These are phyloP conservation scores for Priceomyces carsonii DNA, from an alignment of 805 yeast species.

Conservation along the genomic window DNA sequence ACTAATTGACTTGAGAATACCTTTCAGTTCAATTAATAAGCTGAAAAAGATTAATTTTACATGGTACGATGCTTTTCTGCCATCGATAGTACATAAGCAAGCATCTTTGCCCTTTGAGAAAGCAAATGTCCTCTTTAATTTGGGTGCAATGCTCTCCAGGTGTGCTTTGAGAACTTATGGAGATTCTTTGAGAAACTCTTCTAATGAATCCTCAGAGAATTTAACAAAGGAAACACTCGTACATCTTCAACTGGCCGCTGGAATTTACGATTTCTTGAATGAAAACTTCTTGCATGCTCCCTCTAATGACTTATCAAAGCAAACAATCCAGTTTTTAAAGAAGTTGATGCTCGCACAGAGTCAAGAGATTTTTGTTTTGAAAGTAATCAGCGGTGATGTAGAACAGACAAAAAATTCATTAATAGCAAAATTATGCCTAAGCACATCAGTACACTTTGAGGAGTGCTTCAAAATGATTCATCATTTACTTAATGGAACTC, in stretches of 20 bases:
- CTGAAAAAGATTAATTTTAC: constrained; percentile 56
- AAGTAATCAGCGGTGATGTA: constrained; percentile 52
- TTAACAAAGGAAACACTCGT: constrained; percentile 61
- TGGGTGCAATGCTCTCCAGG: constrained; percentile 63
- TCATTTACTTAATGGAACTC: constrained; percentile 21
- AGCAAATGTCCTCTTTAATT: constrained; percentile 77
- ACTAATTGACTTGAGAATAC: constrained; percentile 72
- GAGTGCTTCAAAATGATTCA: constrained; percentile 48
- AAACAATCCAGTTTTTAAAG: constrained; percentile 63
- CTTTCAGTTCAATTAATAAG: constrained; percentile 53
- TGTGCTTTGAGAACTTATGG: constrained; percentile 40
- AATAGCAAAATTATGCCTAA: constrained; percentile 71
- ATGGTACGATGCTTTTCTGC: constrained; percentile 77
- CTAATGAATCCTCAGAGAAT: constrained; percentile 32
- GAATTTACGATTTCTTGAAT: constrained; percentile 67
- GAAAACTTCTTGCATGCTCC: constrained; percentile 91
- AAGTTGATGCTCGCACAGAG: constrained; percentile 81
- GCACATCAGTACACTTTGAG: constrained; percentile 58
- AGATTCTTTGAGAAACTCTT: constrained; percentile 22
- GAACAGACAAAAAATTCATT: constrained; percentile 62
- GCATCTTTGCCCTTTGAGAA: constrained; percentile 86
- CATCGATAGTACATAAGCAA: constrained; percentile 55
- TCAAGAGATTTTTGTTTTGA: constrained; percentile 77
- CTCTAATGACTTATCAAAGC: constrained; percentile 69
- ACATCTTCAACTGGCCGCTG: constrained; percentile 72